Evolutionary conservation across 2,329 filamentous ascomycete genomes (phyloP), one percentile per base, ranked within the genome.

Genomic region (Cladosporium sp.): DNA sequence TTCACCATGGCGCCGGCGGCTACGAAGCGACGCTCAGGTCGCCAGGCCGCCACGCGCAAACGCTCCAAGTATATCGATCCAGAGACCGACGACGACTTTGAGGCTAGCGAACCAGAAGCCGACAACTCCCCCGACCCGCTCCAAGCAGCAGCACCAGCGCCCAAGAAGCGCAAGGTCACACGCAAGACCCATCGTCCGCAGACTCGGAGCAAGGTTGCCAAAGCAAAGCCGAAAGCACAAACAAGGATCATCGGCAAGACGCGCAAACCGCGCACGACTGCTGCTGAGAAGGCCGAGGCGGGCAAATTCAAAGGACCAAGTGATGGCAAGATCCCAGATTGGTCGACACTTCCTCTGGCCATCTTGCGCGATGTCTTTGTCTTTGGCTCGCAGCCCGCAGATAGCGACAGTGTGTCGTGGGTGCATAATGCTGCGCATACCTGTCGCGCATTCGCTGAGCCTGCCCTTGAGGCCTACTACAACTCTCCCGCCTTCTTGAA

Each of bases 381-480:
- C 37, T 68, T 59, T 52, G 65, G 66, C 7, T 65, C 61, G 7
- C 53, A 56, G 24, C 60, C 62, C 13, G 44, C 58, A 27, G 53
- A 57, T 7, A 56, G 57, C 34, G 56, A 58, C 24, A 62, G 63
- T 29, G 59, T 56, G 0, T 55, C 60, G 7, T 69, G 68, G 68
- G 55, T 69, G 6, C 47, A 68, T 38, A 60, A 59, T 36, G 51
- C 64, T 8, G 65, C 68, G 13, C 55, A 61, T 11, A 62, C 55
- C 5, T 69, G 67, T 56, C 62, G 63, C 18, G 60, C 62, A 15
- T 67, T 70, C 51, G 58, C 62, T 4, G 52, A 61, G 29, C 64
- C 68, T n/a, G 66, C 68, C 8, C 56, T 70, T n/a, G 66, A 69
- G 40, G 65, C 66, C 9, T 67, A 62, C 50, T 69, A 69, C 50